These are phyloP conservation scores for Suillus subaureus DNA, from an alignment of 768 basidiomycete species.

Conservation along the genomic window DNA sequence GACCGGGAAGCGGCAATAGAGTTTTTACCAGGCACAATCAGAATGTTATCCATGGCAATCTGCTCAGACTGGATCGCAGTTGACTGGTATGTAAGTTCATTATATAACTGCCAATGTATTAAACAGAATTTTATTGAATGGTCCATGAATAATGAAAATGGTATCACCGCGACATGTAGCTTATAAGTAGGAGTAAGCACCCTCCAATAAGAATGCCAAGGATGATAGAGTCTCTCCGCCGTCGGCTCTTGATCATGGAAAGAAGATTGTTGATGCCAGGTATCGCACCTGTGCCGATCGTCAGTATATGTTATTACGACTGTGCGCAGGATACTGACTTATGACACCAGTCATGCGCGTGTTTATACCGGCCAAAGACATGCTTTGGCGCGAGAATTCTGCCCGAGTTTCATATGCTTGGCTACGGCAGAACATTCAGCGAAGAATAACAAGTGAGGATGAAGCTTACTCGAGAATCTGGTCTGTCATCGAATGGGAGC, in stretches of 20 bases:
- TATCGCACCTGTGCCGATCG: slow-evolving; percentile 63
- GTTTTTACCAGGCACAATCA: neutral
- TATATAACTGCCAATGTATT: neutral
- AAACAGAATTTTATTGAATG: slow-evolving; percentile 4
- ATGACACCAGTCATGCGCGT: slow-evolving; percentile 82
- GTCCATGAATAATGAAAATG: slow-evolving; percentile 5
- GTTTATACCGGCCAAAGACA: slow-evolving; percentile 77
- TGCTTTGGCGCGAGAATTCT: slow-evolving; percentile 85
- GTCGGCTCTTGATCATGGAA: slow-evolving; percentile 89
- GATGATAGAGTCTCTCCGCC: slow-evolving; percentile 88
- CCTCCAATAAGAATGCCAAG: slow-evolving; percentile 87
- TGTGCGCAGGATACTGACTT: slow-evolving; percentile 47
- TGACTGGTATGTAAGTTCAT: slow-evolving; percentile 5
- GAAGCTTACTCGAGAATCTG: slow-evolving; percentile 77
- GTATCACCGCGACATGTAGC: slow-evolving; percentile 43
- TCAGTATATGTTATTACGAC: neutral
- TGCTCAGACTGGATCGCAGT: neutral
- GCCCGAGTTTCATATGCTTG: slow-evolving; percentile 97
- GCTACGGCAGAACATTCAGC: slow-evolving; percentile 40
- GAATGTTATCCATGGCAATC: neutral
- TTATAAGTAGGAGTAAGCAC: slow-evolving; percentile 66
- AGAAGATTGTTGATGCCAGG: slow-evolving; percentile 94
- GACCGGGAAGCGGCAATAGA: slow-evolving; percentile 7
- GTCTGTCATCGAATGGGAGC: slow-evolving; percentile 93
- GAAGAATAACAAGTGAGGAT: neutral